Evolutionary conservation across 371 early-diverging fungal species (phyloP).

Genomic region (Apophysomyces variabilis): DNA sequence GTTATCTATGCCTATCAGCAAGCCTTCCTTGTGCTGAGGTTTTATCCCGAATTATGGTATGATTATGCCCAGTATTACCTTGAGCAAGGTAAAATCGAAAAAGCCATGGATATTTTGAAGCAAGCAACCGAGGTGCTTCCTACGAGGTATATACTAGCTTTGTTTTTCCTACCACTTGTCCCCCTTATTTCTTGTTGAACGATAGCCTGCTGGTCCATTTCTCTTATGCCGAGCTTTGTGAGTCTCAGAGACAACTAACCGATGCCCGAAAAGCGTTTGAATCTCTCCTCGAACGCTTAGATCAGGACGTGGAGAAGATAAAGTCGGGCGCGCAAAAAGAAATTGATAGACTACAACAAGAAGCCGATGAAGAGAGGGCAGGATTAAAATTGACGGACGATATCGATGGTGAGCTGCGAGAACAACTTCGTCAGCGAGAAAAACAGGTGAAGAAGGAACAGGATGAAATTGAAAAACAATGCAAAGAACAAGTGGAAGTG

Average conservation of each 20-base stretch:
- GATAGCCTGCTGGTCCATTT: conserved; percentile 79
- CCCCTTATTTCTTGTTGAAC: not conserved
- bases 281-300: conserved; percentile 61
- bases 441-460: conserved; percentile 72
- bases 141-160: conserved; percentile 55
- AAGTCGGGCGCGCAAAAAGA: conserved; percentile 54
- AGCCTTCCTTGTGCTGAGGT: conserved; percentile 79
- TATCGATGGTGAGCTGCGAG: conserved; percentile 83
- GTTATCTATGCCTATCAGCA: conserved; percentile 88
- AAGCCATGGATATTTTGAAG: conserved; percentile 75
- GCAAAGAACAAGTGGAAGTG: conserved; percentile 65
- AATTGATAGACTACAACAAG: conserved; percentile 51
- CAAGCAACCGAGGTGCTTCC: conserved; percentile 79
- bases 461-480: conserved; percentile 62
- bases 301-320: conserved; percentile 54
- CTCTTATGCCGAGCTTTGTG: conserved; percentile 86
- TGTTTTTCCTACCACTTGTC: conserved; percentile 5
- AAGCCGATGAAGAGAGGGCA: conserved; percentile 45
- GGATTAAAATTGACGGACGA: conserved; percentile 63
- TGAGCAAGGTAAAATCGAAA: conserved; percentile 70
- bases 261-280: conserved; percentile 80
- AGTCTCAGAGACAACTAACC: conserved; percentile 70
- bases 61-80: conserved; percentile 69
- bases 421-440: conserved; percentile 67
- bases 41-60: conserved; percentile 91